Conservation (phyloP, 2,329 filamentous ascomycete species). For the Verruconis gallopava region DNA sequence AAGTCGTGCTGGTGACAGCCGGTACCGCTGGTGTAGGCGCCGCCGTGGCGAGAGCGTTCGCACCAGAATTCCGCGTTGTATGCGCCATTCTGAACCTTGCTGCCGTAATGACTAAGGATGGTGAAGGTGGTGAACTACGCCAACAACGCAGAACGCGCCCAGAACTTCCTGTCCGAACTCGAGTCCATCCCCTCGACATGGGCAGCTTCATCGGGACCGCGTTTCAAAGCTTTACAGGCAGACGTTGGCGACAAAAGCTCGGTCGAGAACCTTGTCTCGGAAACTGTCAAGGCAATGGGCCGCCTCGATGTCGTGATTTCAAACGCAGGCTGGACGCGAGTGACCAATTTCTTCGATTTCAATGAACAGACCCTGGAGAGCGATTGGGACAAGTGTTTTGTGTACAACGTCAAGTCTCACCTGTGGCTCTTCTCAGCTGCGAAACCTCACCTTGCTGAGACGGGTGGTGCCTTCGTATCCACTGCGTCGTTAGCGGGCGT, state of each 20-base stretch:
- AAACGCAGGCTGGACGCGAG: constrained; percentile 27
- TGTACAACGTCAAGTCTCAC: constrained; percentile 51
- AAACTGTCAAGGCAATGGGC: constrained; percentile 33
- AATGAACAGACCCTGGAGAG: constrained; percentile 43
- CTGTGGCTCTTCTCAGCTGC: constrained; percentile 46
- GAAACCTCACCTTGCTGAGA: constrained; percentile 40
- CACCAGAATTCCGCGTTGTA: constrained; percentile 34
- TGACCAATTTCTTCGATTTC: constrained; percentile 32
- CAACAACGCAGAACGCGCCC: constrained; percentile 29
- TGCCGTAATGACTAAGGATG: background rate
- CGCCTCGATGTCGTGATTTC: constrained; percentile 34
- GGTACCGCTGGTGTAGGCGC: constrained; percentile 37
- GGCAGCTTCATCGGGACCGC: constrained; percentile 17
- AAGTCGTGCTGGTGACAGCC: constrained; percentile 35
- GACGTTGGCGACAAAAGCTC: constrained; percentile 32
- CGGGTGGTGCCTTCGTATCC: constrained; percentile 48
- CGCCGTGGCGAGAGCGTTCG: constrained; percentile 32
- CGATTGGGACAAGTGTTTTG: constrained; percentile 47
- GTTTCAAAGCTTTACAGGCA: constrained; percentile 31
- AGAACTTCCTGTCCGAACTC: constrained; percentile 29
- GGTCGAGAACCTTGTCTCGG: constrained; percentile 30
- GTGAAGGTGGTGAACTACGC: constrained; percentile 35
- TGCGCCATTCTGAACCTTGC: constrained; percentile 10
- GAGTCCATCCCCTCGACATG: constrained; percentile 22
- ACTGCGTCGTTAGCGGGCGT: constrained; percentile 54